A percentile compares a stretch with the other conserved stretches of the same genome.
phyloP scores from a whole-genome alignment of 2,329 filamentous ascomycete genomes.

The Nigrospora oryzae region DNA sequence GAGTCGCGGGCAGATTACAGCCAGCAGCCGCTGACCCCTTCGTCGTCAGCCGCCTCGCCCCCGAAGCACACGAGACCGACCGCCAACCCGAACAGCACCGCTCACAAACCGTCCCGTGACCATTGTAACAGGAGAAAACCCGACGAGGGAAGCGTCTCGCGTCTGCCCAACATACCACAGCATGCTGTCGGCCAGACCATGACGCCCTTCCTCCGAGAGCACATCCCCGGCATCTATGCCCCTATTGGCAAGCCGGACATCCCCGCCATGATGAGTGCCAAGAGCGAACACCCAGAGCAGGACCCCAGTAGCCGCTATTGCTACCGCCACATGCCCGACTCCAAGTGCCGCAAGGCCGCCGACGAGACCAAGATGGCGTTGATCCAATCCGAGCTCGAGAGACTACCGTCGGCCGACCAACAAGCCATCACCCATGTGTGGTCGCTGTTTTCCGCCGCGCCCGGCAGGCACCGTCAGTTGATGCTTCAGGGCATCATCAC shows the following conservation, averaged over 20 bases:
- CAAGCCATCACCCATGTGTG: slow-evolving; percentile 96
- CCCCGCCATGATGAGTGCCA: slow-evolving; percentile 25
- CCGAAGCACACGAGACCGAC: slow-evolving; percentile 7
- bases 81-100: neutral
- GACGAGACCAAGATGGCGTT: slow-evolving; percentile 96
- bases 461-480: slow-evolving; percentile 84
- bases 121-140: slow-evolving; percentile 43
- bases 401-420: slow-evolving; percentile 74
- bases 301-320: slow-evolving; percentile 83
- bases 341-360: slow-evolving; percentile 85
- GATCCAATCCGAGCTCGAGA: slow-evolving; percentile 82
- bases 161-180: slow-evolving; percentile 48
- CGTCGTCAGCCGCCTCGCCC: slow-evolving; percentile 6
- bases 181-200: slow-evolving; percentile 71
- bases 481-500: slow-evolving; percentile 96
- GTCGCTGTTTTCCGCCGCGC: slow-evolving; percentile 94
- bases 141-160: slow-evolving; percentile 38
- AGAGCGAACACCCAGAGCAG: slow-evolving; percentile 28
- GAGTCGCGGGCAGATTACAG: no score
- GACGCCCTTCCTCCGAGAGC: slow-evolving; percentile 80
- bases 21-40: slow-evolving; percentile 2
- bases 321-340: slow-evolving; percentile 88
- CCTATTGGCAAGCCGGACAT: slow-evolving; percentile 56
- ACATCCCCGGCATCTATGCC: slow-evolving; percentile 84
- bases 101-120: slow-evolving; percentile 22